Evolutionary conservation across 2,329 filamentous ascomycete genomes (phyloP).

Genomic region (Fusarium verrucosum): DNA sequence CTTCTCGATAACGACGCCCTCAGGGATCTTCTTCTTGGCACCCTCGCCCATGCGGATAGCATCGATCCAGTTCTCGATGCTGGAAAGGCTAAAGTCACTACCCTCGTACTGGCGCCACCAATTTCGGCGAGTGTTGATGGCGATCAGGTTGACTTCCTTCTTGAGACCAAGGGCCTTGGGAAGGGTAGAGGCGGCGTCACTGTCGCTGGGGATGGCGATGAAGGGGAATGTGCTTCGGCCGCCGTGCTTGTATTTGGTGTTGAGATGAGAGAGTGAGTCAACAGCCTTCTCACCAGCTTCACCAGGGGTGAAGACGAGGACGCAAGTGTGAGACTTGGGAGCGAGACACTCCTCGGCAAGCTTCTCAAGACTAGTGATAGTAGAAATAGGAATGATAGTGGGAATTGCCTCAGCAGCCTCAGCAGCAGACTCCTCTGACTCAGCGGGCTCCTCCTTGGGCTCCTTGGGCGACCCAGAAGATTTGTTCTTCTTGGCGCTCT

Average conservation of each 20-base stretch:
- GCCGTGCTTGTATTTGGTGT: slow-evolving; percentile 75
- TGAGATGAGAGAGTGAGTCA: slow-evolving; percentile 73
- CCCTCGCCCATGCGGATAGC: slow-evolving; percentile 90
- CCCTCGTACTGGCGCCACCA: slow-evolving; percentile 85
- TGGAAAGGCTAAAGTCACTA: slow-evolving; percentile 65
- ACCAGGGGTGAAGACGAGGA: slow-evolving; percentile 76
- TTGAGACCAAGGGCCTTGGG: slow-evolving; percentile 64
- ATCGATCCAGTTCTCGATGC: slow-evolving; percentile 88
- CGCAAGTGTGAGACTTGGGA: slow-evolving; percentile 80
- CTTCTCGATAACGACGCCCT: slow-evolving; percentile 61
- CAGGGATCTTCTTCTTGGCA: slow-evolving; percentile 77
- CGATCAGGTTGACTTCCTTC: slow-evolving; percentile 75
- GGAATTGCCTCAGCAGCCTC: slow-evolving; percentile 44
- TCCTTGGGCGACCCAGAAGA: slow-evolving; percentile 48
- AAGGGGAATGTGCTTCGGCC: slow-evolving; percentile 82
- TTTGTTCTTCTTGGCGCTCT: slow-evolving; percentile 46
- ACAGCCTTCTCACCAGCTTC: slow-evolving; percentile 66
- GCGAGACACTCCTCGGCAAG: slow-evolving; percentile 78
- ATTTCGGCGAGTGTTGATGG: slow-evolving; percentile 82
- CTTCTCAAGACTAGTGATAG: slow-evolving; percentile 70
- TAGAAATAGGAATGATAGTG: slow-evolving; percentile 68
- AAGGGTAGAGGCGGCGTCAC: slow-evolving; percentile 55
- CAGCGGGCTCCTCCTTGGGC: slow-evolving; percentile 42
- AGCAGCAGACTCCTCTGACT: slow-evolving; percentile 37
- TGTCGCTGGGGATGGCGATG: slow-evolving; percentile 72